Evolutionary conservation across 2,329 filamentous ascomycete species (phyloP).

Genomic region (Fusarium sp.): DNA sequence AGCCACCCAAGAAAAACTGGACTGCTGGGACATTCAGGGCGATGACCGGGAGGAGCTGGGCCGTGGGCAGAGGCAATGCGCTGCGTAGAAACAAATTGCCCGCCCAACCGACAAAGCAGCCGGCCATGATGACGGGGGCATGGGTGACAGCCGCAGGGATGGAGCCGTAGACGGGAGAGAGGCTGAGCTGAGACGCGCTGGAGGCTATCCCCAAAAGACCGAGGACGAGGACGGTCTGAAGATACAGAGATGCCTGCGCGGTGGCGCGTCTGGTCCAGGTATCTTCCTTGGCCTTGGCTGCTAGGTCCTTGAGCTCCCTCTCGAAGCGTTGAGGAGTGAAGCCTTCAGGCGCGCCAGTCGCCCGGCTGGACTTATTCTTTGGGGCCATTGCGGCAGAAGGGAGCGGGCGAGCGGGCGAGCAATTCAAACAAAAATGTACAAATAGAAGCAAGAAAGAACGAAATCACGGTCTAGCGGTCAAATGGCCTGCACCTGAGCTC

Average conservation of each 20-base stretch:
- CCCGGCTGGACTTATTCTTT: conserved; percentile 41
- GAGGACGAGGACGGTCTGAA: conserved; percentile 51
- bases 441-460: conserved; percentile 9
- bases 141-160: conserved; percentile 85
- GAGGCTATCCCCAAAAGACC: conserved; percentile 71
- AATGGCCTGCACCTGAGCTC: conserved; percentile 54
- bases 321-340: conserved; percentile 69
- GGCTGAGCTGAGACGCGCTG: conserved; percentile 79
- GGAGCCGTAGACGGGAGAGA: conserved; percentile 91
- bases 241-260: conserved; percentile 60
- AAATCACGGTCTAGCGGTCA: conserved; percentile 37
- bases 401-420: neutral
- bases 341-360: conserved; percentile 48
- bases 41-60: conserved; percentile 77
- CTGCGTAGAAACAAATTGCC: conserved; percentile 70
- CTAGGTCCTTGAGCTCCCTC: conserved; percentile 67
- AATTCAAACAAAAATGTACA: conserved; percentile 24
- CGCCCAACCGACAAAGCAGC: conserved; percentile 81
- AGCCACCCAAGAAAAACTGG: conserved; percentile 79
- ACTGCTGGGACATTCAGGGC: conserved; percentile 82
- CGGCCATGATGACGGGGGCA: conserved; percentile 74
- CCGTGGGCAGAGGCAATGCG: conserved; percentile 64
- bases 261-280: conserved; percentile 52
- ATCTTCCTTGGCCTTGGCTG: conserved; percentile 58
- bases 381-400: conserved; percentile 39